Evolutionary conservation across 352 stramenopile genomes (phyloP).

Genomic region (Phytopythium boreale): DNA sequence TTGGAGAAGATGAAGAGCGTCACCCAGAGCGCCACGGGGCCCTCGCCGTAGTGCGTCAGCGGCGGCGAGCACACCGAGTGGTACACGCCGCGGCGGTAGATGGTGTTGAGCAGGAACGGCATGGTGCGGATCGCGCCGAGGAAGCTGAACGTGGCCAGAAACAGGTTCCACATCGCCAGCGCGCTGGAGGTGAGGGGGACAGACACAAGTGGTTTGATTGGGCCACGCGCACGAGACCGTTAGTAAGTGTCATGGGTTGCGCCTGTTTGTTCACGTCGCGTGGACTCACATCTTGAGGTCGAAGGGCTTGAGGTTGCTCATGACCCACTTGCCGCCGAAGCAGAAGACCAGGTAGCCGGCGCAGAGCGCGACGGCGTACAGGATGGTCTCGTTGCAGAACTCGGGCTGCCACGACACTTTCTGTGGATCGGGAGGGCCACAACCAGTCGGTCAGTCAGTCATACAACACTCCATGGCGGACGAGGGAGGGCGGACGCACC

Average conservation of each 20-base stretch:
- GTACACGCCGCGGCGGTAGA: constrained; percentile 77
- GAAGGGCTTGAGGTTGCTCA: constrained; percentile 78
- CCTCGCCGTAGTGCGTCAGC: constrained; percentile 62
- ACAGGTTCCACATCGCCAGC: constrained; percentile 80
- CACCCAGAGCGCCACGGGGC: constrained; percentile 70
- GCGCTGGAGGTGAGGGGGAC: constrained; percentile 20
- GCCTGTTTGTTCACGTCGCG: background rate
- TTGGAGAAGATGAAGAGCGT: constrained; percentile 90
- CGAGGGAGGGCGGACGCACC: constrained; percentile 16
- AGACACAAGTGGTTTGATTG: constrained; percentile 1
- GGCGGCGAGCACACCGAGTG: constrained; percentile 78
- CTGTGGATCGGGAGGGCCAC: constrained; percentile 10
- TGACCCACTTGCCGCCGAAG: constrained; percentile 73
- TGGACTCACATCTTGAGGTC: constrained; percentile 65
- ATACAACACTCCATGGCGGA: background rate
- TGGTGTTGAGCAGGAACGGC: constrained; percentile 81
- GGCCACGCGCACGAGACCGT: background rate
- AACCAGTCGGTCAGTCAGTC: background rate
- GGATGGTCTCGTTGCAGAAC: constrained; percentile 69
- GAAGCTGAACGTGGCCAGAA: constrained; percentile 72
- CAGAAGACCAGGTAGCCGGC: constrained; percentile 70
- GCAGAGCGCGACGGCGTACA: constrained; percentile 54
- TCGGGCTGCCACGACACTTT: constrained; percentile 60
- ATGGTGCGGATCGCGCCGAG: constrained; percentile 72
- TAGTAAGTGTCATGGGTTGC: background rate